These are phyloP conservation scores for Linnemannia schmuckeri DNA, from an alignment of 192 early-diverging fungal genomes.

Conservation along the genomic window DNA sequence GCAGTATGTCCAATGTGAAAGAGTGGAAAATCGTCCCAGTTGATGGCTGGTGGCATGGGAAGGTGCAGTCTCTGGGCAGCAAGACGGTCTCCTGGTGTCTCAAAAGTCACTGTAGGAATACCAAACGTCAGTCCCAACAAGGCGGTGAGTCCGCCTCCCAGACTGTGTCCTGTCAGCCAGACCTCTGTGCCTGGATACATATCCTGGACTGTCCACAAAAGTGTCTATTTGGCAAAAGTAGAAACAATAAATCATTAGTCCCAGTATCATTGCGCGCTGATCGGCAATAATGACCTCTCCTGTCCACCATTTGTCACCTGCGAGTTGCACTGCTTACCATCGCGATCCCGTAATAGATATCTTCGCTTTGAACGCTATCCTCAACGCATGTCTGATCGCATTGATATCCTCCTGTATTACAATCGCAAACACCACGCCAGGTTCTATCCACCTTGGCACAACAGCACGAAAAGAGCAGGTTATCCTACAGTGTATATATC, in stretches of 20 bases:
- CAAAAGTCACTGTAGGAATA: constrained; percentile 84
- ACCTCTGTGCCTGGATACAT: constrained; percentile 79
- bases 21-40: constrained; percentile 78
- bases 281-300: neutral
- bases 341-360: constrained; percentile 78
- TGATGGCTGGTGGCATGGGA: constrained; percentile 67
- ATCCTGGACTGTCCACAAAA: constrained; percentile 73
- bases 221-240: constrained; percentile 56
- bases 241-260: neutral
- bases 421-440: constrained; percentile 91
- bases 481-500: constrained; percentile 70
- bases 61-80: constrained; percentile 87
- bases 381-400: constrained; percentile 75
- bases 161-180: constrained; percentile 91
- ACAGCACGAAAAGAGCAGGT: constrained; percentile 96
- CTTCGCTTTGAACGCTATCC: constrained; percentile 69
- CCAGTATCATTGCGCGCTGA: neutral
- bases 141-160: constrained; percentile 81
- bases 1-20: constrained; percentile 93
- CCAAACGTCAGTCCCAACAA: constrained; percentile 88
- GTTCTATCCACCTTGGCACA: constrained; percentile 86
- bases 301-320: neutral
- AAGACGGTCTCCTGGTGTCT: constrained; percentile 87
- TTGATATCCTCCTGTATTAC: constrained; percentile 69
- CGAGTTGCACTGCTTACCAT: constrained; percentile 43